Evolutionary conservation across 2,329 filamentous ascomycete genomes (phyloP).

Genomic region (Paraconiothyrium sp.): DNA sequence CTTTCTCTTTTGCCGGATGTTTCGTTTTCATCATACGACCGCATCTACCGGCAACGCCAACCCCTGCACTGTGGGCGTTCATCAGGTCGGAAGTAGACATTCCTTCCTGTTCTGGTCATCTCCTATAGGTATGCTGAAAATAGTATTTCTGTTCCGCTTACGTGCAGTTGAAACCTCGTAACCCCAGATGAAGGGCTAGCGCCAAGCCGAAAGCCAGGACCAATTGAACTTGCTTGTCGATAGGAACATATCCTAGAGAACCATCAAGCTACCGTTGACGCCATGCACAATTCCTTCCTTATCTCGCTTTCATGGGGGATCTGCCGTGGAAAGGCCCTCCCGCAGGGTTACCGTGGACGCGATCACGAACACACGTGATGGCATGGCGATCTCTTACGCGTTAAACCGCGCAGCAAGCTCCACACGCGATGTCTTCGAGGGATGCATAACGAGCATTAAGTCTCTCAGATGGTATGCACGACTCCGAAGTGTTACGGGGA

Average conservation of each 20-base stretch:
- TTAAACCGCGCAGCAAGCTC: constrained; percentile 5
- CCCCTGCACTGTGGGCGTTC: constrained; percentile 17
- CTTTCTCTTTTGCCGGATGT: constrained; percentile 21
- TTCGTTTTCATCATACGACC: constrained; percentile 23
- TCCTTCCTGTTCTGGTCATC: constrained; percentile 26
- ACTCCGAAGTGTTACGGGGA: constrained; percentile 1
- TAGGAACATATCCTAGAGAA: constrained; percentile 27
- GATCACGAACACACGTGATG: constrained; percentile 28
- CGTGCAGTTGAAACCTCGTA: constrained; percentile 34
- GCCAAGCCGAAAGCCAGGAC: constrained; percentile 35
- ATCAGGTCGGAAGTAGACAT: constrained; percentile 10
- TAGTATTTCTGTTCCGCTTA: constrained; percentile 39
- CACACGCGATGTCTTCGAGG: constrained; percentile 4
- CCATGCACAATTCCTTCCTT: constrained; percentile 42
- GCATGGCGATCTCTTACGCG: constrained; percentile 17
- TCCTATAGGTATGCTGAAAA: constrained; percentile 38
- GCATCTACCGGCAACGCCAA: constrained; percentile 11
- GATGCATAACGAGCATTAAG: background rate
- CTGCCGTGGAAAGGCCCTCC: constrained; percentile 9
- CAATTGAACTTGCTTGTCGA: constrained; percentile 26
- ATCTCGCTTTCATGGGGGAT: constrained; percentile 31
- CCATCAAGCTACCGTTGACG: constrained; percentile 37
- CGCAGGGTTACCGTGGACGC: constrained; percentile 19
- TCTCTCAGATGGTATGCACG: background rate
- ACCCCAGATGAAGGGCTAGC: constrained; percentile 39